These are phyloP conservation scores for peach (Prunus persica) DNA, from an alignment of 306 rosid genomes.

Conservation along the genomic window DNA sequence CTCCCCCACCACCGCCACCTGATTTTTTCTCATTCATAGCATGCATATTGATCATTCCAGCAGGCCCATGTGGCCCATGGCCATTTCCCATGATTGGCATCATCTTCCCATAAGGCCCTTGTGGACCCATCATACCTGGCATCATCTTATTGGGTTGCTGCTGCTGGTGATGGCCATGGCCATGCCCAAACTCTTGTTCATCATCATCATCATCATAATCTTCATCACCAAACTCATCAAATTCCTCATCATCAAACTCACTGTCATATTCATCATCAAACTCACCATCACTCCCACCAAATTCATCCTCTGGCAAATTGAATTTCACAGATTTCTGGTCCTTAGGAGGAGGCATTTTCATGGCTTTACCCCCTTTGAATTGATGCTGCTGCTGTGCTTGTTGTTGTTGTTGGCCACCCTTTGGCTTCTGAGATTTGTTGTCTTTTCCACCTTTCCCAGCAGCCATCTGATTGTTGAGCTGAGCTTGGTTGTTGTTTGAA, in stretches of 20 bases:
- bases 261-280: constrained; percentile 38
- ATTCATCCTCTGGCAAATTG: constrained; percentile 53
- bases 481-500: constrained; percentile 32
- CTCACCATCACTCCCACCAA: constrained; percentile 48
- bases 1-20: constrained; percentile 42
- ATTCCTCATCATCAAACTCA: constrained; percentile 28
- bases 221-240: constrained; percentile 45
- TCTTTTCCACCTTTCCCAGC: constrained; percentile 47
- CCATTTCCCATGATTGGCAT: constrained; percentile 34
- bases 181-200: constrained; percentile 43
- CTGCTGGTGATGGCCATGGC: constrained; percentile 38
- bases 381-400: constrained; percentile 48
- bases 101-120: constrained; percentile 37
- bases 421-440: constrained; percentile 44
- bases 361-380: constrained; percentile 42
- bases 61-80: constrained; percentile 54
- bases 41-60: constrained; percentile 46
- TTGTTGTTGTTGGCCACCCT: constrained; percentile 27
- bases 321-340: constrained; percentile 76
- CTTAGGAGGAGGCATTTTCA: constrained; percentile 23
- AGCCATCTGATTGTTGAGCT: constrained; percentile 50
- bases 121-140: constrained; percentile 18
- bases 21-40: constrained; percentile 46
- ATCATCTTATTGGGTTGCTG: constrained; percentile 25
- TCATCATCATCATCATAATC: constrained; percentile 36